Percentiles rank a stretch among this genome's conserved stretches.
These are phyloP conservation scores for Beauveria sp. DNA, from an alignment of 2,329 filamentous ascomycete species.

Conservation along the genomic window DNA sequence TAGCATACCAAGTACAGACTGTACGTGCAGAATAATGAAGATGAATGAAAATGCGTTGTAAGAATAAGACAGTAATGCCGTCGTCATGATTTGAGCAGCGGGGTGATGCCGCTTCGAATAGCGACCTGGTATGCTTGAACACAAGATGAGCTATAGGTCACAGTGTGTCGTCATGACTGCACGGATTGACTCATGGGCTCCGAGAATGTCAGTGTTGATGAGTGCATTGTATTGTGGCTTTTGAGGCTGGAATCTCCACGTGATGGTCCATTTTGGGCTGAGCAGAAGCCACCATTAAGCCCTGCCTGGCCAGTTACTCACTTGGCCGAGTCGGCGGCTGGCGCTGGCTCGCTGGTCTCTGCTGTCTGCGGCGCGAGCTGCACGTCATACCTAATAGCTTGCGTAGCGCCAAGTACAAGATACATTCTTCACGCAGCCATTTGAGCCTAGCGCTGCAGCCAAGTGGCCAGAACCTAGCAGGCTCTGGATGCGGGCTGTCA, in stretches of 20 bases:
- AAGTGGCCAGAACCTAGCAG: background rate
- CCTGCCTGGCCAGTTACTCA: background rate
- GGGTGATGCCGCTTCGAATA: background rate
- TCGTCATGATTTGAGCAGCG: background rate
- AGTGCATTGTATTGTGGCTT: background rate
- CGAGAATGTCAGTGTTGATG: background rate
- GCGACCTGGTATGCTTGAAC: background rate
- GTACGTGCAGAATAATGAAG: background rate
- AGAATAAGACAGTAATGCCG: background rate
- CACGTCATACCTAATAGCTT: conserved; percentile 1
- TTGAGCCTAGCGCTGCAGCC: background rate
- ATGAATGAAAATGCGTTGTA: background rate
- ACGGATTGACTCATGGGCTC: background rate
- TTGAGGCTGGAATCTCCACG: conserved; percentile 2
- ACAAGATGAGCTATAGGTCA: background rate
- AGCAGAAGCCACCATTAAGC: background rate
- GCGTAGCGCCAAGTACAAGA: background rate
- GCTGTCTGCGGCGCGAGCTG: background rate
- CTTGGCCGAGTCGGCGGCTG: background rate
- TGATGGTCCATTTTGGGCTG: background rate
- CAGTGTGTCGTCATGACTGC: background rate
- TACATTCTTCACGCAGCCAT: background rate
- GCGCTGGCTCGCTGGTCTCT: background rate
- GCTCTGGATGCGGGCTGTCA: background rate
- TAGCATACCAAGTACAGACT: too few relatives aligned